Percentiles rank a stretch among this genome's conserved stretches.
These are phyloP conservation scores for Picea glauca DNA, from an alignment of 75 land plant genomes.

Conservation along the genomic window DNA sequence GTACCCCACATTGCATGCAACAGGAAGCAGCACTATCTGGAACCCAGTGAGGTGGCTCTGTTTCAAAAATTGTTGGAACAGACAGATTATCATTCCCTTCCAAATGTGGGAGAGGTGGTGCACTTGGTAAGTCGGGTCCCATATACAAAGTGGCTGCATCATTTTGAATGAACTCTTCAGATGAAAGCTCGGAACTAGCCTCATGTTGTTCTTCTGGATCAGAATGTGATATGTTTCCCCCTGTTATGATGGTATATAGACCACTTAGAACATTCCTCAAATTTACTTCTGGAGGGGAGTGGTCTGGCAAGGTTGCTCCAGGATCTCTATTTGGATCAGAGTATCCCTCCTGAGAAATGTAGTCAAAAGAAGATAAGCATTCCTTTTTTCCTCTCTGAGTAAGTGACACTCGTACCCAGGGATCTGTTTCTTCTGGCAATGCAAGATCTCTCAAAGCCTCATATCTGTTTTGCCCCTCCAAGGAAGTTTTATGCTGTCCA, in stretches of 20 bases:
- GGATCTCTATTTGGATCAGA: conserved; percentile 29
- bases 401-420: conserved; percentile 40
- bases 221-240: conserved; percentile 22
- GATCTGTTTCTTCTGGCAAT: conserved; percentile 31
- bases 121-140: conserved; percentile 79
- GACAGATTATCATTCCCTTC: conserved; percentile 20
- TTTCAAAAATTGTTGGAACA: conserved; percentile 56
- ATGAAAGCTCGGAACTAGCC: conserved; percentile 32
- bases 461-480: not conserved
- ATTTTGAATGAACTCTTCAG: conserved; percentile 47
- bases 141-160: conserved; percentile 41
- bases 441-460: conserved; percentile 6
- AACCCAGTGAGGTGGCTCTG: conserved; percentile 92
- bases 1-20: conserved; percentile 70
- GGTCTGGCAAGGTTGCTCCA: not conserved
- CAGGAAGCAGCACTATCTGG: conserved; percentile 58
- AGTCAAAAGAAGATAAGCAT: conserved; percentile 10
- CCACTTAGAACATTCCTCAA: conserved; percentile 75
- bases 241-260: conserved; percentile 50
- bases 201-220: conserved; percentile 6
- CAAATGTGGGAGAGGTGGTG: conserved; percentile 71
- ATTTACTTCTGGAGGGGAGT: conserved; percentile 42
- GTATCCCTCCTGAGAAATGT: conserved; percentile 27
- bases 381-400: conserved; percentile 22
- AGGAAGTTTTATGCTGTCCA: not conserved